Conservation (phyloP, 2,329 filamentous ascomycete genomes). For the Madurella fahalii region DNA sequence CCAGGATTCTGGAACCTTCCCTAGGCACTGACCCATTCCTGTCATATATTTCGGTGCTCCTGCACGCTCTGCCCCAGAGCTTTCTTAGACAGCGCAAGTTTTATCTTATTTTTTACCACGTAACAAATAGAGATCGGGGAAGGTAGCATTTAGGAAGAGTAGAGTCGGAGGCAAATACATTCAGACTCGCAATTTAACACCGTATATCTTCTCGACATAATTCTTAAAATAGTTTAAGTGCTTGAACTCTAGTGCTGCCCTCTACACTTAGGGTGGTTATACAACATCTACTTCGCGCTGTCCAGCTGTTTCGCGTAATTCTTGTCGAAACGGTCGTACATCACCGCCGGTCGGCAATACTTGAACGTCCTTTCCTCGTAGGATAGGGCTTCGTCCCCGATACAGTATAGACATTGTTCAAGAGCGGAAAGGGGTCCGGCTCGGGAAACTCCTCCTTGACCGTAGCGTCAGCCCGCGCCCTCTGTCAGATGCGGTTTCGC, state of each 20-base stretch:
- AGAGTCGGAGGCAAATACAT: background rate
- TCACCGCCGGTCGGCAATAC: slow-evolving; percentile 8
- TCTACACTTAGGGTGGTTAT: slow-evolving; percentile 2
- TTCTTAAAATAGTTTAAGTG: slow-evolving; percentile 11
- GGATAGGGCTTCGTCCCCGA: slow-evolving; percentile 15
- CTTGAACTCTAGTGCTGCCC: slow-evolving; percentile 10
- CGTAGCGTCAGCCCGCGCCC: background rate
- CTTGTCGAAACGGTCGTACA: slow-evolving; percentile 9
- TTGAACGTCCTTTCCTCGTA: slow-evolving; percentile 16
- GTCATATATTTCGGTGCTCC: no score
- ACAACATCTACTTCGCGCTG: background rate
- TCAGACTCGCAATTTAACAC: slow-evolving; percentile 1
- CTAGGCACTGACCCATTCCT: no score
- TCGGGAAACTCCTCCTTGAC: slow-evolving; percentile 12
- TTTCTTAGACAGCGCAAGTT: no score
- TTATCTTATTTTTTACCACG: no score
- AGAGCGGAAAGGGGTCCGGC: slow-evolving; percentile 14
- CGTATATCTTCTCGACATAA: slow-evolving; percentile 4
- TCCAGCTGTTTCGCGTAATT: background rate
- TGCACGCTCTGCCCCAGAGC: no score
- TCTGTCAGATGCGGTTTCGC: background rate
- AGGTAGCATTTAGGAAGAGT: no score
- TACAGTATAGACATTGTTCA: slow-evolving; percentile 16
- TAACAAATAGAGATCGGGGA: no score
- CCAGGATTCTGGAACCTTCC: no score